A percentile compares a stretch with the other conserved stretches of the same genome.
Evolutionary conservation across 495 filamentous ascomycete species (phyloP).

Genomic region (Immersiella caudata): DNA sequence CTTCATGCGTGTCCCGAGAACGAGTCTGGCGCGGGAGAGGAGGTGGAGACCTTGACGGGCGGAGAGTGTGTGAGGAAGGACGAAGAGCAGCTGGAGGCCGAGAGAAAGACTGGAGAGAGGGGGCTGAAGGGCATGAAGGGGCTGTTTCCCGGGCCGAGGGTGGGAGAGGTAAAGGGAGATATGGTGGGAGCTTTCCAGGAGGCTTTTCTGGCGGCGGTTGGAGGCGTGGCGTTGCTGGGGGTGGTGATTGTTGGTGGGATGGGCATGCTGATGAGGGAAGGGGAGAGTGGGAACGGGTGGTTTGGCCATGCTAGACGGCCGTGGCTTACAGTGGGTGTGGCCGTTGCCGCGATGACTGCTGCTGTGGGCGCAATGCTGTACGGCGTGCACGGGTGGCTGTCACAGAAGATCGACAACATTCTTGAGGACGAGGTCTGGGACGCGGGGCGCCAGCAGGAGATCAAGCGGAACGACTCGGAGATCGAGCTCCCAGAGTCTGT

Average conservation of each 20-base stretch:
- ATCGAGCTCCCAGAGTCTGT: conserved; percentile 59
- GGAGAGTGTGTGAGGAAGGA: conserved; percentile 50
- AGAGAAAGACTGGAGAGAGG: conserved; percentile 51
- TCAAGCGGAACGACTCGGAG: conserved; percentile 38
- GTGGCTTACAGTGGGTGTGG: conserved; percentile 22
- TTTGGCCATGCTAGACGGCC: background rate
- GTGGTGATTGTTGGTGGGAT: conserved; percentile 4
- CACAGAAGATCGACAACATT: conserved; percentile 53
- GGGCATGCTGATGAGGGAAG: background rate
- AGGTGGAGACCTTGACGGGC: conserved; percentile 50
- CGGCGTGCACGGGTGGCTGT: conserved; percentile 56
- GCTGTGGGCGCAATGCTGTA: conserved; percentile 43
- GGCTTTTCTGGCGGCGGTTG: conserved; percentile 32
- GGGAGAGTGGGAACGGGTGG: background rate
- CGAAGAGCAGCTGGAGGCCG: conserved; percentile 46
- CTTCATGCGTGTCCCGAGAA: conserved; percentile 60
- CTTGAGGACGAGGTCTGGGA: conserved; percentile 69
- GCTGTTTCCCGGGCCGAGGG: conserved; percentile 66
- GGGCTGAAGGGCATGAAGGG: conserved; percentile 54
- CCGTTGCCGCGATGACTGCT: conserved; percentile 34
- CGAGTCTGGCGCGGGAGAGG: conserved; percentile 46
- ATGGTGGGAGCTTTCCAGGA: conserved; percentile 50
- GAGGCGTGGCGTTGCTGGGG: background rate
- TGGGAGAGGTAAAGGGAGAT: conserved; percentile 50
- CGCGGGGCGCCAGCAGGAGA: conserved; percentile 53